Evolutionary conservation across 345 rosid genomes (phyloP).

Genomic region (Populus simonii): DNA sequence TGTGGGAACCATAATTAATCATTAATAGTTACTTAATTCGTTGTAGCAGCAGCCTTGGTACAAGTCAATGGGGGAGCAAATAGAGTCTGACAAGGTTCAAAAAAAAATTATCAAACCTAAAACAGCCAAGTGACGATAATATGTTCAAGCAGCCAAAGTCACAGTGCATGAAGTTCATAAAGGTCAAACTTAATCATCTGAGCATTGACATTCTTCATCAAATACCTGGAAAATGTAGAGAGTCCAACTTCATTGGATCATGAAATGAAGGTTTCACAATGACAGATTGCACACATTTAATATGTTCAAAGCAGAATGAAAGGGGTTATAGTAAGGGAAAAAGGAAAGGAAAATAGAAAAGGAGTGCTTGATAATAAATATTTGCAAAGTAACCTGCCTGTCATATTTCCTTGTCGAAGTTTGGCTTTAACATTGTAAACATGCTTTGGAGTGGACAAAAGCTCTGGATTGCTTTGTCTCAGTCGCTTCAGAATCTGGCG

Average conservation of each 20-base stretch:
- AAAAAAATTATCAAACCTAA: no score
- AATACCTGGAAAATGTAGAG: no score
- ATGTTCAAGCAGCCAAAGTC: no score
- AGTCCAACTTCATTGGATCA: neutral
- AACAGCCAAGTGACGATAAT: no score
- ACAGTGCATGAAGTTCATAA: neutral
- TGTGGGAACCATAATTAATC: neutral
- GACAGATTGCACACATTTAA: neutral
- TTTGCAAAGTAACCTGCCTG: slow-evolving; percentile 31
- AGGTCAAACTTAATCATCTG: neutral
- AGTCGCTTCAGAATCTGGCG: slow-evolving; percentile 65
- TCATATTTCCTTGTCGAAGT: slow-evolving; percentile 55
- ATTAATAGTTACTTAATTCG: no score
- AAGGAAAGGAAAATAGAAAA: neutral
- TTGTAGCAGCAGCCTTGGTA: no score
- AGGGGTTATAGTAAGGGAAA: neutral
- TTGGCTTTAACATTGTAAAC: slow-evolving; percentile 75
- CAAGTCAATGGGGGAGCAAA: no score
- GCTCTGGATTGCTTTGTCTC: slow-evolving; percentile 66
- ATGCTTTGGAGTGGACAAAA: slow-evolving; percentile 68
- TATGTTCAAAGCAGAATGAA: neutral
- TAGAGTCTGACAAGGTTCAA: no score
- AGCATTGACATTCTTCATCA: no score
- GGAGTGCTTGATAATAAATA: neutral
- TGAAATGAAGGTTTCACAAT: neutral